These are phyloP conservation scores for Termitomyces sp. DNA, from an alignment of 768 basidiomycete genomes.

Conservation along the genomic window DNA sequence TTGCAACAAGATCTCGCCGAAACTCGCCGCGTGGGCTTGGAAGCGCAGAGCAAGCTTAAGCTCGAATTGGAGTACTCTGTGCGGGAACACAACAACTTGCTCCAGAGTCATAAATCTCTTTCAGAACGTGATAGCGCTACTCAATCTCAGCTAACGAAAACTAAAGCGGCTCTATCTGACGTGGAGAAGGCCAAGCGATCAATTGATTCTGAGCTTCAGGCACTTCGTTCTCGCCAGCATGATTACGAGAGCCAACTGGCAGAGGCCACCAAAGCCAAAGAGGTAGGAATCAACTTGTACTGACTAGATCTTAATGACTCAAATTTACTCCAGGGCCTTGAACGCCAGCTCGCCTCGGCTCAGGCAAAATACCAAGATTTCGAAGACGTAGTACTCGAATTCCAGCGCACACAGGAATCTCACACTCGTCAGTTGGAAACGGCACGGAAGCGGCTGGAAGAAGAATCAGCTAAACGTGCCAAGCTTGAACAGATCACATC, in stretches of 20 bases:
- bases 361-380: slow-evolving; percentile 80
- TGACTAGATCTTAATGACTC: slow-evolving; percentile 5
- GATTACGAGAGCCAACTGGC: slow-evolving; percentile 65
- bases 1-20: slow-evolving; percentile 69
- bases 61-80: slow-evolving; percentile 67
- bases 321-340: slow-evolving; percentile 52
- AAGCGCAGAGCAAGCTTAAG: slow-evolving; percentile 71
- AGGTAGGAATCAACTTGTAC: slow-evolving; percentile 47
- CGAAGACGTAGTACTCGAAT: slow-evolving; percentile 83
- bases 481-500: slow-evolving; percentile 69
- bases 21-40: slow-evolving; percentile 57
- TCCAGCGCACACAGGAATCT: slow-evolving; percentile 78
- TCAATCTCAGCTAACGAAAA: slow-evolving; percentile 48
- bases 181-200: slow-evolving; percentile 68
- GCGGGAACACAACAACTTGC: slow-evolving; percentile 59
- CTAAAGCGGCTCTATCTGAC: slow-evolving; percentile 49
- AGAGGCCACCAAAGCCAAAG: slow-evolving; percentile 63
- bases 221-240: slow-evolving; percentile 65
- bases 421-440: slow-evolving; percentile 73
- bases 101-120: slow-evolving; percentile 64
- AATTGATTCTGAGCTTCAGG: slow-evolving; percentile 71
- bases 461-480: slow-evolving; percentile 68
- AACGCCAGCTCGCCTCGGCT: slow-evolving; percentile 70
- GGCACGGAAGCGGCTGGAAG: slow-evolving; percentile 68
- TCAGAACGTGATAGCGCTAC: slow-evolving; percentile 55